Percentiles rank a stretch among this genome's conserved stretches.
Evolutionary conservation across 306 rosid species (phyloP).

Genomic region (Vigna radiata): DNA sequence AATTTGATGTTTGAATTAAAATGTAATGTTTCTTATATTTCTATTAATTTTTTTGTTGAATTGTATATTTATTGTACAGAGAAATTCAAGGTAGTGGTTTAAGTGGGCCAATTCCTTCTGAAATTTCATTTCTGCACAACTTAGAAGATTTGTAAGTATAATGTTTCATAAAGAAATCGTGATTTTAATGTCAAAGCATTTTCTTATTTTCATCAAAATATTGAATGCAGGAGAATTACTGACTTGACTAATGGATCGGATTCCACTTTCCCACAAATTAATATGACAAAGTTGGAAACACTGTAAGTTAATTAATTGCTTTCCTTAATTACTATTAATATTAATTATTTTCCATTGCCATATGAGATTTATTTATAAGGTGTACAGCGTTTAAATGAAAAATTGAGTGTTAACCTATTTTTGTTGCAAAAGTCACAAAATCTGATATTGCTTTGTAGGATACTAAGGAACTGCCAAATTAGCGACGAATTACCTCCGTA

Average conservation of each 20-base stretch:
- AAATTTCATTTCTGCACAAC: slow-evolving; percentile 49
- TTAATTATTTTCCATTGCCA: no score
- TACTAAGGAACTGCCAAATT: slow-evolving; percentile 68
- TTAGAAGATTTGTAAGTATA: slow-evolving; percentile 62
- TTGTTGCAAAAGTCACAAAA: not conserved
- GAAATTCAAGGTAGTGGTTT: slow-evolving; percentile 70
- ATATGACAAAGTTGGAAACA: slow-evolving; percentile 31
- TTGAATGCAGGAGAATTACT: slow-evolving; percentile 59
- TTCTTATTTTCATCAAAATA: not conserved
- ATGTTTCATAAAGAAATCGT: not conserved
- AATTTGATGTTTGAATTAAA: not conserved
- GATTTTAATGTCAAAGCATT: not conserved
- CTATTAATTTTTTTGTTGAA: not conserved
- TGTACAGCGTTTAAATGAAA: not conserved
- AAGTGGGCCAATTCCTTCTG: slow-evolving; percentile 74
- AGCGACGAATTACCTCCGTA: slow-evolving; percentile 54
- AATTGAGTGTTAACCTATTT: not conserved
- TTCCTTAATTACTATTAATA: not conserved
- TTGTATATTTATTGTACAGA: slow-evolving; percentile 43
- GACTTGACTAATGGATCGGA: slow-evolving; percentile 62
- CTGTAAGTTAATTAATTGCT: slow-evolving; percentile 59
- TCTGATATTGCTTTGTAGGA: slow-evolving; percentile 44
- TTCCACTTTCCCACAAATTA: slow-evolving; percentile 53
- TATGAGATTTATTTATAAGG: not conserved
- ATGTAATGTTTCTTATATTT: not conserved